Evolutionary conservation across 768 basidiomycete species (phyloP).

Genomic region (Porpolomopsis calyptriformis): DNA sequence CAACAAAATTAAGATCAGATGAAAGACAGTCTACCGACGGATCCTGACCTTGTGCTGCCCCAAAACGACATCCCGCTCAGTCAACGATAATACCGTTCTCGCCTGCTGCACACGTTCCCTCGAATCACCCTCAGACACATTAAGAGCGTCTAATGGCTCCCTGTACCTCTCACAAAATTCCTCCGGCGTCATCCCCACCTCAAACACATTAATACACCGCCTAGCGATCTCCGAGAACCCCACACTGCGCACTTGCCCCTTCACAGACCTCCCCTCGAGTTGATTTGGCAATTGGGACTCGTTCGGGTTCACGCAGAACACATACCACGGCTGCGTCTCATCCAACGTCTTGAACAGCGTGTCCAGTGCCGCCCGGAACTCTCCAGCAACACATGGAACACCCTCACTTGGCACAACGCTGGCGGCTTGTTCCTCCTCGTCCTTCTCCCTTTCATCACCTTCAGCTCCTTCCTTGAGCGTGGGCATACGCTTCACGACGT

Average conservation of each 20-base stretch:
- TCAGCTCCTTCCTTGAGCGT: conserved; percentile 26
- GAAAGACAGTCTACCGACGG: not conserved
- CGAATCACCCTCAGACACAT: conserved; percentile 50
- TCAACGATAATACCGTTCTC: conserved; percentile 42
- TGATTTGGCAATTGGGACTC: conserved; percentile 93
- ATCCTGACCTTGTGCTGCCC: conserved; percentile 71
- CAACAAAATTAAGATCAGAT: not conserved
- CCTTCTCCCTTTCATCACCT: conserved; percentile 42
- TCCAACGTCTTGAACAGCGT: conserved; percentile 79
- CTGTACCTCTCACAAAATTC: conserved; percentile 83
- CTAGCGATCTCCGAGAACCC: conserved; percentile 72
- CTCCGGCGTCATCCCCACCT: conserved; percentile 73
- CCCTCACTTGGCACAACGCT: conserved; percentile 17
- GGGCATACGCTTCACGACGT: conserved; percentile 53
- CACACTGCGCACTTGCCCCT: conserved; percentile 78
- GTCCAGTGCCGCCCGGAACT: conserved; percentile 77
- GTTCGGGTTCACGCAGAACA: conserved; percentile 91
- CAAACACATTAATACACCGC: conserved; percentile 55
- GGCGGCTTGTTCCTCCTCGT: conserved; percentile 28
- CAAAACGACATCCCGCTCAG: conserved; percentile 65
- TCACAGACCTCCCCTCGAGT: conserved; percentile 83
- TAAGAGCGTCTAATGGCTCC: conserved; percentile 47
- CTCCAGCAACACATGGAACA: conserved; percentile 72
- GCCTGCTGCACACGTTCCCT: conserved; percentile 52
- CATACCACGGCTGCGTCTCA: conserved; percentile 84